Conservation (phyloP, 306 rosid genomes). For the Dalbergia cochinchinensis region DNA sequence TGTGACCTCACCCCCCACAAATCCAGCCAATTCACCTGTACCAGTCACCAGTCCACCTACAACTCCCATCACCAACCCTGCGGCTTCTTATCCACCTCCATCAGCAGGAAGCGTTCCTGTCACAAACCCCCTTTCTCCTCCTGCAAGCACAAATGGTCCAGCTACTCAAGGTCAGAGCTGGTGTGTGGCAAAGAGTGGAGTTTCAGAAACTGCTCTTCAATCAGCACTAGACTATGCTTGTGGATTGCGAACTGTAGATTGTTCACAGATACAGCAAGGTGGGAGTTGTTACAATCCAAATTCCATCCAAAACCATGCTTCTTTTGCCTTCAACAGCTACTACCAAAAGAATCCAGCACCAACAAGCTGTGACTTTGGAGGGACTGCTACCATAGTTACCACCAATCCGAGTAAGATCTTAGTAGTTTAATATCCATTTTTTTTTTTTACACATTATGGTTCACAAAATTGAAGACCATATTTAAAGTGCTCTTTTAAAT, state of each 20-base stretch:
- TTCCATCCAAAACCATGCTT: constrained; percentile 84
- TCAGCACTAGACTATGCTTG: constrained; percentile 91
- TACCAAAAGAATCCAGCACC: constrained; percentile 82
- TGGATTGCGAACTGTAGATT: constrained; percentile 67
- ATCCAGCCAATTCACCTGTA: constrained; percentile 60
- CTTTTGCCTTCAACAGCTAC: constrained; percentile 85
- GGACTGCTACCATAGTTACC: constrained; percentile 68
- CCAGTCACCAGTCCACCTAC: constrained; percentile 64
- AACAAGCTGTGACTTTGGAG: constrained; percentile 94
- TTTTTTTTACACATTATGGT: constrained; percentile 10
- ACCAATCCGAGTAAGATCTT: constrained; percentile 81
- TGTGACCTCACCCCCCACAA: constrained; percentile 57
- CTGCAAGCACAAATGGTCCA: constrained; percentile 63
- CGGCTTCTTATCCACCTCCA: constrained; percentile 78
- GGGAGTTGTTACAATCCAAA: constrained; percentile 81
- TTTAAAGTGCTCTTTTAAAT: constrained; percentile 30
- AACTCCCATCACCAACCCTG: constrained; percentile 68
- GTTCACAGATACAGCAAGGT: constrained; percentile 87
- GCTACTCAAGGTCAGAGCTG: constrained; percentile 71
- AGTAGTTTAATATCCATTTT: background rate
- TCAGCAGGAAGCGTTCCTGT: constrained; percentile 67
- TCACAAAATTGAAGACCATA: constrained; percentile 25
- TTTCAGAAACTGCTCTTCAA: constrained; percentile 68
- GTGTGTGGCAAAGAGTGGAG: constrained; percentile 89
- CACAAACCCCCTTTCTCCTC: constrained; percentile 65